Evolutionary conservation across 805 yeast genomes (phyloP).

Genomic region (Hanseniaspora pseudoguilliermondii): DNA sequence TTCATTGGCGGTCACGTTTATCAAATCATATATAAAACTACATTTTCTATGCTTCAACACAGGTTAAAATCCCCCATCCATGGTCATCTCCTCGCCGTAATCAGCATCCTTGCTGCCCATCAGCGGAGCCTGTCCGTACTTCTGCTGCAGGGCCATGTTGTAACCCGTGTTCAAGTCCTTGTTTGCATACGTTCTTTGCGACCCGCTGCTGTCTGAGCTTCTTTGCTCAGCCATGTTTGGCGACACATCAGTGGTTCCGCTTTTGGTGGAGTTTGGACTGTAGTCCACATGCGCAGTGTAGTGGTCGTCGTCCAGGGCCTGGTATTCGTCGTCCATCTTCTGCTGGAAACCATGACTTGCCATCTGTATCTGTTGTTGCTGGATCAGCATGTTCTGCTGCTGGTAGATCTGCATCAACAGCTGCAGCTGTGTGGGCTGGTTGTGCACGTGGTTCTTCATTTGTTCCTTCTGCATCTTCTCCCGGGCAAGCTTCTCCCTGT

Average conservation of each 20-base stretch:
- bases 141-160: not conserved
- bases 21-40: not conserved
- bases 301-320: conserved; percentile 10
- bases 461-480: not conserved
- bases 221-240: not conserved
- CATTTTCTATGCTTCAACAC: too few relatives aligned
- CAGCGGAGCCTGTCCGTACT: not conserved
- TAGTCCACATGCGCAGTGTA: not conserved
- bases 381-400: not conserved
- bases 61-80: conserved; percentile 11
- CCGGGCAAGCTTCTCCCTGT: conserved; percentile 1
- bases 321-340: not conserved
- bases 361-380: not conserved
- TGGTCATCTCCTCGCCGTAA: conserved; percentile 1
- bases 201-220: not conserved
- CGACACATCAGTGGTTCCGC: not conserved
- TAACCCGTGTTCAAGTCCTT: not conserved
- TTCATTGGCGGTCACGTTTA: not conserved
- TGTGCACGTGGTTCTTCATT: not conserved
- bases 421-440: not conserved
- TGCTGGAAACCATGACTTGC: too few relatives aligned
- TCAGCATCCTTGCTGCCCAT: not conserved
- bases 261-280: not conserved
- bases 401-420: conserved; percentile 6
- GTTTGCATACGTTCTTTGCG: not conserved